These are phyloP conservation scores for Diplodia scrobiculata DNA, from an alignment of 2,329 filamentous ascomycete species.

Conservation along the genomic window DNA sequence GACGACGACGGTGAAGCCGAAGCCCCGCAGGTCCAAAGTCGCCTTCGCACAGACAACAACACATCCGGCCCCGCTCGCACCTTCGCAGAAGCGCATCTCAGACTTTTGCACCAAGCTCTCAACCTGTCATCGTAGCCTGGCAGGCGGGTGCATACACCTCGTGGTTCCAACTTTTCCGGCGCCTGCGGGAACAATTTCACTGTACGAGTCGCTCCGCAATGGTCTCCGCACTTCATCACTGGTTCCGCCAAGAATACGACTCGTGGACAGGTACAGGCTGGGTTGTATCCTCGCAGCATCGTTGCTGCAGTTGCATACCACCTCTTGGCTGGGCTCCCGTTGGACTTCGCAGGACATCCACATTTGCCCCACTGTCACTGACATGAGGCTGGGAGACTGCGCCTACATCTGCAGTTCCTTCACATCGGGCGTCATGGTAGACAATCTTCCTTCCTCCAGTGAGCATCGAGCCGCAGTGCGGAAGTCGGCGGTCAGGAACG, in stretches of 20 bases:
- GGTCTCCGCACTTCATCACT: conserved; percentile 2
- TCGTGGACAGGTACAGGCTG: not conserved
- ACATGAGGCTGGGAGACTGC: conserved; percentile 4
- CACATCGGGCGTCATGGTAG: not conserved
- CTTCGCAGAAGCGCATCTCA: not conserved
- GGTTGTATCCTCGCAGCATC: conserved; percentile 2
- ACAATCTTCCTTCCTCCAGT: not conserved
- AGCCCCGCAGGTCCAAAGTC: not conserved
- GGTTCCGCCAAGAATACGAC: conserved; percentile 1
- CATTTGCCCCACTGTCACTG: not conserved
- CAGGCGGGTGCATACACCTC: not conserved
- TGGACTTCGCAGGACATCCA: conserved; percentile 10
- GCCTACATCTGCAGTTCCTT: conserved; percentile 13
- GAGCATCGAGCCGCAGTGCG: not conserved
- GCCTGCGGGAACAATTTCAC: not conserved
- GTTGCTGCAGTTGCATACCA: not conserved
- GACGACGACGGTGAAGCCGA: conserved; percentile 7
- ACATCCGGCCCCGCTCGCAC: not conserved
- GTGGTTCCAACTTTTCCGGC: not conserved
- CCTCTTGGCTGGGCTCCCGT: not conserved
- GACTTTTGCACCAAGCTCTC: not conserved
- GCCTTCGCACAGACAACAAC: conserved; percentile 10
- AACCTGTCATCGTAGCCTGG: not conserved
- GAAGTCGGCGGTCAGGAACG: conserved; percentile 6
- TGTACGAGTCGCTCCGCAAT: conserved; percentile 10